phyloP scores from a whole-genome alignment of 2,329 filamentous ascomycete genomes.

The Aspergillus glaucus region DNA sequence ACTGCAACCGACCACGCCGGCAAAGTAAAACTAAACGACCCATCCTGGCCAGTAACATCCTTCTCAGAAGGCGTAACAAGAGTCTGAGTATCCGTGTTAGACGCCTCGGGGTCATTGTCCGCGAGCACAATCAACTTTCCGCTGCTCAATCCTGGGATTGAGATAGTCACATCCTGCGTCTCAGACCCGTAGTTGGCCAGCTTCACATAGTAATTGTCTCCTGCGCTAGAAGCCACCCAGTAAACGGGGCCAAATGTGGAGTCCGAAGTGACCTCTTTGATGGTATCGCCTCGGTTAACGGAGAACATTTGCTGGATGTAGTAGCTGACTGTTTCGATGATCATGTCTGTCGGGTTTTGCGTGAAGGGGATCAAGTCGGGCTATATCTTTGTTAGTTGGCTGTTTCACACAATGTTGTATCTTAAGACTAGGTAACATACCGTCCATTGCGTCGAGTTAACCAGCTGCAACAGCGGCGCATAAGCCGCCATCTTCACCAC shows the following conservation, averaged over 20 bases:
- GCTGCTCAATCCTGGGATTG: slow-evolving; percentile 8
- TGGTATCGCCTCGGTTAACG: slow-evolving; percentile 16
- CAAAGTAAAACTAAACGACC: slow-evolving; percentile 12
- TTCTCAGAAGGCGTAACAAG: slow-evolving; percentile 8
- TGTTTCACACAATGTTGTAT: too few species aligned
- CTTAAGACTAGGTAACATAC: slow-evolving; percentile 4
- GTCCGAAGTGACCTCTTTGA: slow-evolving; percentile 16
- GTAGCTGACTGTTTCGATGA: slow-evolving; percentile 21
- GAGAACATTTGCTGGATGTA: slow-evolving; percentile 25
- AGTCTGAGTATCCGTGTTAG: slow-evolving; percentile 8
- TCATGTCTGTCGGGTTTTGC: slow-evolving; percentile 9
- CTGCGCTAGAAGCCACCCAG: slow-evolving; percentile 21
- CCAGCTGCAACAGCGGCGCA: slow-evolving; percentile 24
- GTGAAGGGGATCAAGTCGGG: slow-evolving; percentile 21
- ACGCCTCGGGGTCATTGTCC: slow-evolving; percentile 12
- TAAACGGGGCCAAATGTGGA: slow-evolving; percentile 20
- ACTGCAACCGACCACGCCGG: slow-evolving; percentile 18
- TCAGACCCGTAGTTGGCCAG: slow-evolving; percentile 18
- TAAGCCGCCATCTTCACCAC: slow-evolving; percentile 25
- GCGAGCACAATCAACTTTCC: slow-evolving; percentile 14
- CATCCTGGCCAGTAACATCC: slow-evolving; percentile 6
- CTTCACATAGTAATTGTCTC: slow-evolving; percentile 15
- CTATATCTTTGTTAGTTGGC: slow-evolving; percentile 4
- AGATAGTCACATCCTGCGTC: slow-evolving; percentile 14
- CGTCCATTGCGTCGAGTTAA: slow-evolving; percentile 24